Percentiles rank a stretch among this genome's conserved stretches.
Conservation (phyloP, 2,329 filamentous ascomycete species). For the Epichloe bromicola region DNA sequence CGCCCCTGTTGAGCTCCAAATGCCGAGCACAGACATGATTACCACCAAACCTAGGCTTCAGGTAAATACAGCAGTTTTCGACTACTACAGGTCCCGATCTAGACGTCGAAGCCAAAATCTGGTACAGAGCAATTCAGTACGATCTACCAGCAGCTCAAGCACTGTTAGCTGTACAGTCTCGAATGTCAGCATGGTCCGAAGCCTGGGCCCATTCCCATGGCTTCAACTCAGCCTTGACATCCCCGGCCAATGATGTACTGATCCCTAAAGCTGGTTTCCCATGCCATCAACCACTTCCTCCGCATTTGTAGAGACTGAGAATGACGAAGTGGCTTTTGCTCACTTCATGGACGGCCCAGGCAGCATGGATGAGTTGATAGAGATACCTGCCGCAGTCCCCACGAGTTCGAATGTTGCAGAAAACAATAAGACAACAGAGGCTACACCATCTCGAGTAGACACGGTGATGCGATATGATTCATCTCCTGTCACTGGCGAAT, state of each 20-base stretch:
- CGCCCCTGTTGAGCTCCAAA: slow-evolving; percentile 13
- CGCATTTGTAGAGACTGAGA: slow-evolving; percentile 13
- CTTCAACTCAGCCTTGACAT: slow-evolving; percentile 31
- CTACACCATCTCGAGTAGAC: not conserved
- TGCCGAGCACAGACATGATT: slow-evolving; percentile 8
- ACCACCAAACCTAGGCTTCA: slow-evolving; percentile 25
- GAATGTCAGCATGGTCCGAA: slow-evolving; percentile 29
- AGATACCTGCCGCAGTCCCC: slow-evolving; percentile 31
- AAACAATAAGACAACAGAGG: not conserved
- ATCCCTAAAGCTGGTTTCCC: slow-evolving; percentile 20
- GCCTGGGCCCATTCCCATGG: slow-evolving; percentile 27
- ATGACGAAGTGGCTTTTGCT: not conserved
- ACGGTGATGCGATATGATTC: not conserved
- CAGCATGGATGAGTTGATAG: slow-evolving; percentile 21
- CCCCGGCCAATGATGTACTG: slow-evolving; percentile 28
- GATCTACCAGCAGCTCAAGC: slow-evolving; percentile 29
- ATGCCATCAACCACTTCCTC: not conserved
- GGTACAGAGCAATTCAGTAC: slow-evolving; percentile 34
- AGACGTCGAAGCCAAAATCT: slow-evolving; percentile 28
- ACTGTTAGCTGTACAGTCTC: slow-evolving; percentile 30
- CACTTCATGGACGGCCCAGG: not conserved
- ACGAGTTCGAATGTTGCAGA: slow-evolving; percentile 6
- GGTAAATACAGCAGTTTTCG: slow-evolving; percentile 22
- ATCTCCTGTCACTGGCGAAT: slow-evolving; percentile 5
- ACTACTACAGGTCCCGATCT: slow-evolving; percentile 16